These are phyloP conservation scores for Graphiopsis chlorocephala DNA, from an alignment of 2,329 filamentous ascomycete species.

Conservation along the genomic window DNA sequence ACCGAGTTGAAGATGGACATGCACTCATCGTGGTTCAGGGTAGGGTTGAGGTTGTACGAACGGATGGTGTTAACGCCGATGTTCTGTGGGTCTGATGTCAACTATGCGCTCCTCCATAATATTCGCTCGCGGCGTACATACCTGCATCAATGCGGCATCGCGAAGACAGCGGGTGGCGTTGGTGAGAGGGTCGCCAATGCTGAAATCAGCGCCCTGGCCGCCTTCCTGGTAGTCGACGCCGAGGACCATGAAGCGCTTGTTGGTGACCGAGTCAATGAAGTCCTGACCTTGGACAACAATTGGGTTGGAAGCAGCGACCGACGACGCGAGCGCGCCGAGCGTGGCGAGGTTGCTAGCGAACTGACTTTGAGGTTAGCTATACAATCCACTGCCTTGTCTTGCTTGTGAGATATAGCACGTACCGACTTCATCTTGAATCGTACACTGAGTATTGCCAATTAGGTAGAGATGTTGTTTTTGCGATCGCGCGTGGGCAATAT, in stretches of 20 bases:
- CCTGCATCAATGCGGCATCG: constrained; percentile 62
- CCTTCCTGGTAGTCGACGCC: constrained; percentile 66
- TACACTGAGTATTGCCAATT: neutral
- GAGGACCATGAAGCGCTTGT: constrained; percentile 60
- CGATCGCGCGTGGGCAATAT: neutral
- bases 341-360: constrained; percentile 8
- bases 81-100: constrained; percentile 22
- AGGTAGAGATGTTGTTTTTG: neutral
- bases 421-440: constrained; percentile 7
- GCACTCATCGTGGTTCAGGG: constrained; percentile 59
- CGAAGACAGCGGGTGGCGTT: constrained; percentile 58
- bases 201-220: constrained; percentile 56
- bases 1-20: constrained; percentile 64
- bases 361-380: neutral
- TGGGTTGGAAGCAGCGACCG: constrained; percentile 51
- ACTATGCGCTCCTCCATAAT: neutral
- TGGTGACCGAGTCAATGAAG: constrained; percentile 59
- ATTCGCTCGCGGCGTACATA: neutral
- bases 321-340: constrained; percentile 21
- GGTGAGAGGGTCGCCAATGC: constrained; percentile 55
- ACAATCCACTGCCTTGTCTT: neutral
- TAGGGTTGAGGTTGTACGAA: constrained; percentile 62
- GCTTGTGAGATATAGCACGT: neutral
- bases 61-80: constrained; percentile 65
- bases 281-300: constrained; percentile 58